These are phyloP conservation scores for Pythium vanterpoolii DNA, from an alignment of 352 stramenopile species.

Conservation along the genomic window DNA sequence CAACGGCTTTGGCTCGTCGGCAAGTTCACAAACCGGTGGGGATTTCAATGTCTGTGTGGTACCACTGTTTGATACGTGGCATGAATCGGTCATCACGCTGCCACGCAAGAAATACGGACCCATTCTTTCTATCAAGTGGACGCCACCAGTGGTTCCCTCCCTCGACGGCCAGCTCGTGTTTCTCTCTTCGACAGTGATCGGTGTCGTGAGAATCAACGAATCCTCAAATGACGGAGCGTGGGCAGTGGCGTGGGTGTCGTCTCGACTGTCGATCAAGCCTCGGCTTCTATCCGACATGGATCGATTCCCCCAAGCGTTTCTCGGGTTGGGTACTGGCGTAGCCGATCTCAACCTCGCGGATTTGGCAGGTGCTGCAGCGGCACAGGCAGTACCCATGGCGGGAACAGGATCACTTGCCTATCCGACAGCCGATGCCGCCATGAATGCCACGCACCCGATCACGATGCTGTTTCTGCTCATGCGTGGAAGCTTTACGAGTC, in stretches of 20 bases:
- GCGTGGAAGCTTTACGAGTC: slow-evolving; percentile 56
- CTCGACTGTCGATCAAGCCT: slow-evolving; percentile 50
- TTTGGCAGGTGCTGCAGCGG: slow-evolving; percentile 10
- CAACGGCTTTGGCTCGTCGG: neutral
- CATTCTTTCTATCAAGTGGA: slow-evolving; percentile 66
- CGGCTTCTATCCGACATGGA: slow-evolving; percentile 48
- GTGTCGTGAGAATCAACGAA: slow-evolving; percentile 54
- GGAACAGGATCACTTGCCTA: neutral
- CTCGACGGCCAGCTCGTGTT: slow-evolving; percentile 60
- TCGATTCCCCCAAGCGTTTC: slow-evolving; percentile 46
- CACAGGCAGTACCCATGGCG: neutral
- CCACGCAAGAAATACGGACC: slow-evolving; percentile 56
- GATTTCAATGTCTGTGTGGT: slow-evolving; percentile 50
- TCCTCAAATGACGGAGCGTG: slow-evolving; percentile 40
- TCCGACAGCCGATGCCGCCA: slow-evolving; percentile 6
- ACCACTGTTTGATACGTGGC: slow-evolving; percentile 40
- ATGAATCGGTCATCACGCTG: slow-evolving; percentile 54
- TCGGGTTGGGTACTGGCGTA: slow-evolving; percentile 49
- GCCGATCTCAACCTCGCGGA: slow-evolving; percentile 57
- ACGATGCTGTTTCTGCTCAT: slow-evolving; percentile 69
- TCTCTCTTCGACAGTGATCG: slow-evolving; percentile 59
- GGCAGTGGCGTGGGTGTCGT: slow-evolving; percentile 58
- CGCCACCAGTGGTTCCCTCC: slow-evolving; percentile 43
- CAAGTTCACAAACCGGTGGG: neutral
- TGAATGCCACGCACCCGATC: slow-evolving; percentile 44